Percentiles rank a stretch among this genome's conserved stretches.
Evolutionary conservation across 768 basidiomycete species (phyloP).

Genomic region (Naganishia vaughanmartiniae): DNA sequence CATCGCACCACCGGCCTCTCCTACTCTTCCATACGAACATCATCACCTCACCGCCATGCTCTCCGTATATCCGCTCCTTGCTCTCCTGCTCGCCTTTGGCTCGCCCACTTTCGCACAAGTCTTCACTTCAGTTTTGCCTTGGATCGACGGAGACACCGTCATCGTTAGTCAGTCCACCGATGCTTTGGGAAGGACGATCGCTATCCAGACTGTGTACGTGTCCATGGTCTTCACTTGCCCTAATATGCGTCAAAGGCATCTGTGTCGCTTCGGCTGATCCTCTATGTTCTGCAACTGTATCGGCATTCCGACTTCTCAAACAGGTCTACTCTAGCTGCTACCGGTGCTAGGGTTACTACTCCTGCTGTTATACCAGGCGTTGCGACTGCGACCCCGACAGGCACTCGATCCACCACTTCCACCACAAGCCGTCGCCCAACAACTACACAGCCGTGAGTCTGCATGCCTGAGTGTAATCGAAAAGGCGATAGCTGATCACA

Average conservation of each 20-base stretch:
- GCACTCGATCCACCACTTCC: not conserved
- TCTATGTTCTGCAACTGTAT: not conserved
- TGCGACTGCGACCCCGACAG: not conserved
- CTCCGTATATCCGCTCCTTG: constrained; percentile 13
- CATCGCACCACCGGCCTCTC: not conserved
- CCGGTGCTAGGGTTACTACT: not conserved
- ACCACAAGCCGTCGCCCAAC: constrained; percentile 8
- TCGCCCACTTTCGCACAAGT: constrained; percentile 9
- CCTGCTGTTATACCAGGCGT: not conserved
- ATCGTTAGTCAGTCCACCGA: constrained; percentile 29
- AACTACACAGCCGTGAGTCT: constrained; percentile 2
- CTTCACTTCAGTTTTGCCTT: constrained; percentile 5
- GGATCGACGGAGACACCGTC: constrained; percentile 30
- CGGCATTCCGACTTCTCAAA: not conserved
- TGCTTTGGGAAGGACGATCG: constrained; percentile 28
- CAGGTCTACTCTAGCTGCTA: not conserved
- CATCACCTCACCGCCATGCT: not conserved
- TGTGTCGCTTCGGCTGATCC: not conserved
- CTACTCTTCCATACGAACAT: not conserved
- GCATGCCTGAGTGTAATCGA: not conserved
- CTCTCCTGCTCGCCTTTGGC: constrained; percentile 4
- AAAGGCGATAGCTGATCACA: not conserved
- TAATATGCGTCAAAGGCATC: not conserved
- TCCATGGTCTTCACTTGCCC: not conserved
- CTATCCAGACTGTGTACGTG: constrained; percentile 29